Conservation (phyloP, 805 yeast genomes). For the Phaffomyces thermotolerans region DNA sequence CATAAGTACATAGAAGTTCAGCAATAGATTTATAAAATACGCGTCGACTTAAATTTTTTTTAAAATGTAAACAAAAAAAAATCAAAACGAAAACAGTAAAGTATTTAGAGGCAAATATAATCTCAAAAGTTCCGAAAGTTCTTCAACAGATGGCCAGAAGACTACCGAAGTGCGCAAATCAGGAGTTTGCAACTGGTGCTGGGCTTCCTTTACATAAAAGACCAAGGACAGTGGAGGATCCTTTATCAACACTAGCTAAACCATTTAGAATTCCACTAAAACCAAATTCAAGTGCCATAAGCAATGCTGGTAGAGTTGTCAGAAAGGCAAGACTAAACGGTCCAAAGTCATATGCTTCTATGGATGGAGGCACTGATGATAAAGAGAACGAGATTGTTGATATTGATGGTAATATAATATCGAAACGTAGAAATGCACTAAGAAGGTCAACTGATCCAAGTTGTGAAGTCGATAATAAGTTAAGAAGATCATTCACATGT, state of each 20-base stretch:
- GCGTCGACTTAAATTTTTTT: too few relatives aligned
- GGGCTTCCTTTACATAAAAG: conserved; percentile 52
- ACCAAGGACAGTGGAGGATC: conserved; percentile 46
- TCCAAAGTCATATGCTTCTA: conserved; percentile 37
- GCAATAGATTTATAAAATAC: neutral
- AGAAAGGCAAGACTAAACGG: conserved; percentile 28
- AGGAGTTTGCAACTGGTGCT: conserved; percentile 61
- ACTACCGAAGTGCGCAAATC: conserved; percentile 36
- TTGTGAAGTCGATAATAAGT: conserved; percentile 31
- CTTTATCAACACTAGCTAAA: conserved; percentile 44
- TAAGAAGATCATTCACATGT: conserved; percentile 46
- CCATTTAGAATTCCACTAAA: conserved; percentile 67
- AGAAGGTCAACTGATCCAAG: conserved; percentile 40
- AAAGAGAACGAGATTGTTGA: conserved; percentile 31
- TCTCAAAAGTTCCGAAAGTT: neutral
- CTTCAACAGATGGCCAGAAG: conserved; percentile 27
- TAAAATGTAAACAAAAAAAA: conserved; percentile 3
- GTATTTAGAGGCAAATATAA: neutral
- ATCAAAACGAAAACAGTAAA: neutral
- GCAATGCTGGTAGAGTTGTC: conserved; percentile 16
- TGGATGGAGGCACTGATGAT: conserved; percentile 23
- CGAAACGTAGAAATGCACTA: conserved; percentile 50
- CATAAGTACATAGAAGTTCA: conserved; percentile 11
- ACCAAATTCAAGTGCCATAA: conserved; percentile 19
- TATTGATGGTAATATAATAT: conserved; percentile 24